These are phyloP conservation scores for Xylaria sp. DNA, from an alignment of 2,329 filamentous ascomycete genomes.

Conservation along the genomic window DNA sequence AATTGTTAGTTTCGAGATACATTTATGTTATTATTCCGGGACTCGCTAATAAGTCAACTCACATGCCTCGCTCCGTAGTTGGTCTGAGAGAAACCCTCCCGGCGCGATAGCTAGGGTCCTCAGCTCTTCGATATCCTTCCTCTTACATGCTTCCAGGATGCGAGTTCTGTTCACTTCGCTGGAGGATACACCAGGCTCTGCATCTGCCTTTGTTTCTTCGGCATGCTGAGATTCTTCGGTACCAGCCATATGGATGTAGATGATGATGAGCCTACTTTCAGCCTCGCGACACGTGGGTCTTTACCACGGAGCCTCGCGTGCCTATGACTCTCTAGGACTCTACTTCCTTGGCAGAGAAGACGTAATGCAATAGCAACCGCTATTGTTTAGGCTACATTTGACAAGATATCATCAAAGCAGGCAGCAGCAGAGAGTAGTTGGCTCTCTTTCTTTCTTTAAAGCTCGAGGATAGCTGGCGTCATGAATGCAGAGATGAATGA, in stretches of 20 bases:
- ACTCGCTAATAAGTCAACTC: constrained; percentile 55
- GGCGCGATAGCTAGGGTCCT: constrained; percentile 68
- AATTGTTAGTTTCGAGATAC: constrained; percentile 13
- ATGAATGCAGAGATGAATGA: constrained; percentile 6
- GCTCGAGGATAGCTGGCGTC: constrained; percentile 16
- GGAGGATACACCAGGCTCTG: constrained; percentile 28
- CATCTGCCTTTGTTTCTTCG: constrained; percentile 34
- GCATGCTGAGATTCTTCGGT: constrained; percentile 30
- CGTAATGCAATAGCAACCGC: constrained; percentile 4
- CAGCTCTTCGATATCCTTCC: constrained; percentile 66
- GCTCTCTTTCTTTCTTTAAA: not conserved
- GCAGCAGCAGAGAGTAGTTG: not conserved
- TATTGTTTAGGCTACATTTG: constrained; percentile 24
- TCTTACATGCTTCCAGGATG: constrained; percentile 70
- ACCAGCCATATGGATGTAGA: constrained; percentile 38
- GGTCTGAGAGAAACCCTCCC: constrained; percentile 75
- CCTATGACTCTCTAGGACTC: not conserved
- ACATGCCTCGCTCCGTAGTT: constrained; percentile 81
- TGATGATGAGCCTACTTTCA: constrained; percentile 17
- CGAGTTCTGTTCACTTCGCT: constrained; percentile 53
- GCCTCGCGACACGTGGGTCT: constrained; percentile 18
- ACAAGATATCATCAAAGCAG: not conserved
- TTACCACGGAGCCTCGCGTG: not conserved
- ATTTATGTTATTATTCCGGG: constrained; percentile 15
- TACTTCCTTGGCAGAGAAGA: constrained; percentile 6